Base-by-base conservation (phyloP, 208 protist species). In the Leishmania major region DNA sequence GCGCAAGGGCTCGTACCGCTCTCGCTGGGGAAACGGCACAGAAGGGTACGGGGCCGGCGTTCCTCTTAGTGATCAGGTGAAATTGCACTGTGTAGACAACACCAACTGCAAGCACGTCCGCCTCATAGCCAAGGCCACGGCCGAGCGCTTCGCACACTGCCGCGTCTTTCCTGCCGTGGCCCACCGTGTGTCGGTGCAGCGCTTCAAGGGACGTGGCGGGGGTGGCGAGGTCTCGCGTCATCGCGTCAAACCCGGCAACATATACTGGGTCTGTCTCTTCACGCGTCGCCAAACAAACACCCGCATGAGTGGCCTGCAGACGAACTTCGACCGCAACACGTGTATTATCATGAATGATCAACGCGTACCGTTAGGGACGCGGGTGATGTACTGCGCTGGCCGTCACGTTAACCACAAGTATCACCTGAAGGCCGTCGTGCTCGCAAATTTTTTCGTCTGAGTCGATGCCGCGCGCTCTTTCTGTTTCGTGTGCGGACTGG, bases 391-490 rank as follows among this genome's bases (percentile, higher is more conserved):
- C 89, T 95, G 92, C 78, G 95, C 95, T 7, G 94, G 95, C 10
- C 85, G 95, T 45, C 95, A 98, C 83, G 94, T 98, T n/a, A 98
- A 98, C 59, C 95, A 98, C 88, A 97, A 97, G 82, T 95, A 92
- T 59, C 94, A 96, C 80, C 86, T 98, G 62, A 98, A 98, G 87
- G 93, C 95, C 1, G 90, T 96, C n/a, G 95, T 98, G 31, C 84
- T 98, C 13, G 95, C 95, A 1, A 98, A 98, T 85, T 98, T 98
- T 78, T 96, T 98, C 80, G 91, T 98, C 10, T 98, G 84, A 89
- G 15, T 31, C 22, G 11, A 55, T 28, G 31, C 73, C 40, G 45
- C 45, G 19, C n/a, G 8, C 11, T 8, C 28, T 31, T 8, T 40
- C 62, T 69, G 51, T 51, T 28, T 17, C 51, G 37, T 60, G 4